Conservation (phyloP, 129 eudicot species). For the Helichrysum umbraculigerum region DNA sequence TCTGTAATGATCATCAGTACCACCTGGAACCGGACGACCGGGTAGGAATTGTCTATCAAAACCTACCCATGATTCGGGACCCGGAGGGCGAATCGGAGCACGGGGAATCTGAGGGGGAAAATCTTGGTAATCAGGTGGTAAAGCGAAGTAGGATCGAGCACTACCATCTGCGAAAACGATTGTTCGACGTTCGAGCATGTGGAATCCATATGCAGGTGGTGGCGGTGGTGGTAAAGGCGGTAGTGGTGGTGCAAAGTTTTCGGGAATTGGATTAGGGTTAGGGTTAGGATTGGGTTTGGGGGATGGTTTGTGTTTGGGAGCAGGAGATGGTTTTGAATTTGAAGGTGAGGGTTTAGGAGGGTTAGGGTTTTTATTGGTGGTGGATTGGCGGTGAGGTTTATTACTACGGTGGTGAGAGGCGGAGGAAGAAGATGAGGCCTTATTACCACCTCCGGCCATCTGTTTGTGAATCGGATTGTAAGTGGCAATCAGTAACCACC, state of each 20-base stretch:
- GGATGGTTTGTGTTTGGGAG: constrained; percentile 34
- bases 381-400: constrained; percentile 58
- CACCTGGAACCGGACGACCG: constrained; percentile 49
- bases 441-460: neutral
- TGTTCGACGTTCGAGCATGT: constrained; percentile 93
- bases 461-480: neutral
- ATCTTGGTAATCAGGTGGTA: constrained; percentile 87
- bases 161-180: constrained; percentile 73
- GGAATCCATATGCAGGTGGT: constrained; percentile 80
- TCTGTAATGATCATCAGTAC: constrained; percentile 29
- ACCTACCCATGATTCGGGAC: constrained; percentile 41
- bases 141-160: constrained; percentile 82
- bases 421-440: neutral
- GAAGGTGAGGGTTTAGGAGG: constrained; percentile 35
- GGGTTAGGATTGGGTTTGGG: constrained; percentile 45
- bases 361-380: constrained; percentile 28
- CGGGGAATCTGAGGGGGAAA: constrained; percentile 44
- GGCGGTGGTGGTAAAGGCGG: constrained; percentile 46
- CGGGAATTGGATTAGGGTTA: constrained; percentile 30
- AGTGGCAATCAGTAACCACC: neutral
- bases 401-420: constrained; percentile 41
- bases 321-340: constrained; percentile 12
- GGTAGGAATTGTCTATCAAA: constrained; percentile 49
- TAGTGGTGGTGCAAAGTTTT: constrained; percentile 34
- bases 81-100: constrained; percentile 33